Evolutionary conservation across 306 rosid genomes (phyloP).

Genomic region (Biancaea sappan): DNA sequence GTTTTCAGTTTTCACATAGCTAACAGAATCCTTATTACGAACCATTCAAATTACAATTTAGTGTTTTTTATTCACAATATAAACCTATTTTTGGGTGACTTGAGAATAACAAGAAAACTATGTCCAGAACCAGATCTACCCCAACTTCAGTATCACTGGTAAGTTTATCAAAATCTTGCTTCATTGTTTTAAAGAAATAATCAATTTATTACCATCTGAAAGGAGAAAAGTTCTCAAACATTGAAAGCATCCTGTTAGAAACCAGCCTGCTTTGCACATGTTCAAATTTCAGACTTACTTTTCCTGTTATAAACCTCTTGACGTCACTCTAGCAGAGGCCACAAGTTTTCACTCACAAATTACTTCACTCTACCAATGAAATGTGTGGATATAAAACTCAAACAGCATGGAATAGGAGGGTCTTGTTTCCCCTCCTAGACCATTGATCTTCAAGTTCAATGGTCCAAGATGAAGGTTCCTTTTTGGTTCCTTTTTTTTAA

Average conservation of each 20-base stretch:
- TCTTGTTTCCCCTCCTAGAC: too few relatives aligned
- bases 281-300: neutral
- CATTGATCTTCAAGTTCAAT: too few relatives aligned
- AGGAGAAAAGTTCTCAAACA: neutral
- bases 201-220: neutral
- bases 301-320: neutral
- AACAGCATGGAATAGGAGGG: too few relatives aligned
- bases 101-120: neutral
- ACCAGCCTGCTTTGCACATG: neutral
- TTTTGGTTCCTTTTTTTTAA: too few relatives aligned
- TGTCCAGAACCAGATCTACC: neutral
- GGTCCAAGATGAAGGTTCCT: too few relatives aligned
- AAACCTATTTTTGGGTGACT: neutral
- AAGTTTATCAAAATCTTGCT: neutral
- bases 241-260: neutral
- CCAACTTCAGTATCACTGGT: neutral
- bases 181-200: neutral
- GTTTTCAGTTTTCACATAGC: neutral
- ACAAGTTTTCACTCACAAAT: conserved; percentile 8
- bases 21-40: neutral
- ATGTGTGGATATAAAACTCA: neutral
- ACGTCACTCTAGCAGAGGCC: conserved; percentile 10
- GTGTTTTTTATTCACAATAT: neutral
- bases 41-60: neutral
- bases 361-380: conserved; percentile 2